Evolutionary conservation across 768 basidiomycete genomes (phyloP).

Genomic region (Lactarius deliciosus): DNA sequence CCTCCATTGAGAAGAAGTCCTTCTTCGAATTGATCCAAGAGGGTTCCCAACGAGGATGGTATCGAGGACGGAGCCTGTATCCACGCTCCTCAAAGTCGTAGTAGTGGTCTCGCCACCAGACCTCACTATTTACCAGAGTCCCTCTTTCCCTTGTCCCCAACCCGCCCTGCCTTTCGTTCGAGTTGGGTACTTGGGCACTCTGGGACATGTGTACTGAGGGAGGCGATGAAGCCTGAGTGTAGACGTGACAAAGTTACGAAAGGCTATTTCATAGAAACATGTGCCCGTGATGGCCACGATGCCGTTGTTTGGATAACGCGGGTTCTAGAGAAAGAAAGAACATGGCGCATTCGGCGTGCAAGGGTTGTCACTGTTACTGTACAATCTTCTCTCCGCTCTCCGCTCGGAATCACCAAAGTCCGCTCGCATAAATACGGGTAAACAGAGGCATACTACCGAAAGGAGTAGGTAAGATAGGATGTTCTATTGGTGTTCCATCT

Average conservation of each 20-base stretch:
- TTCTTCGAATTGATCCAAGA: slow-evolving; percentile 16
- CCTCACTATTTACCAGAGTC: slow-evolving; percentile 16
- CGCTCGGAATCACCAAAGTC: no score
- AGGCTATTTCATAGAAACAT: not conserved
- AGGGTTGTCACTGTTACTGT: no score
- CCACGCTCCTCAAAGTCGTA: slow-evolving; percentile 5
- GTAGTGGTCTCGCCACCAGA: slow-evolving; percentile 22
- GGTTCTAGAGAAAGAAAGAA: not conserved
- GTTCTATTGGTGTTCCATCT: no score
- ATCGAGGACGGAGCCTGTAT: slow-evolving; percentile 27
- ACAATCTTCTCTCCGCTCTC: no score
- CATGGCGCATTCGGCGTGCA: not conserved
- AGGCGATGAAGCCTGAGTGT: not conserved
- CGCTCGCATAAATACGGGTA: no score
- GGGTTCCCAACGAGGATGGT: slow-evolving; percentile 18
- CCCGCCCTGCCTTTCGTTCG: not conserved
- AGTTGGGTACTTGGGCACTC: not conserved
- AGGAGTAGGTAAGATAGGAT: no score
- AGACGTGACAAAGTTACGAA: not conserved
- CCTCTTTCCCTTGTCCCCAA: slow-evolving; percentile 3
- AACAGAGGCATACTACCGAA: no score
- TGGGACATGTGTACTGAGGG: not conserved
- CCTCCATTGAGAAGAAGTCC: slow-evolving; percentile 15
- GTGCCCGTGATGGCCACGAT: not conserved
- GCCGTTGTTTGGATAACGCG: not conserved